phyloP scores from a whole-genome alignment of 768 basidiomycete species.

The Pleurotus eryngii region DNA sequence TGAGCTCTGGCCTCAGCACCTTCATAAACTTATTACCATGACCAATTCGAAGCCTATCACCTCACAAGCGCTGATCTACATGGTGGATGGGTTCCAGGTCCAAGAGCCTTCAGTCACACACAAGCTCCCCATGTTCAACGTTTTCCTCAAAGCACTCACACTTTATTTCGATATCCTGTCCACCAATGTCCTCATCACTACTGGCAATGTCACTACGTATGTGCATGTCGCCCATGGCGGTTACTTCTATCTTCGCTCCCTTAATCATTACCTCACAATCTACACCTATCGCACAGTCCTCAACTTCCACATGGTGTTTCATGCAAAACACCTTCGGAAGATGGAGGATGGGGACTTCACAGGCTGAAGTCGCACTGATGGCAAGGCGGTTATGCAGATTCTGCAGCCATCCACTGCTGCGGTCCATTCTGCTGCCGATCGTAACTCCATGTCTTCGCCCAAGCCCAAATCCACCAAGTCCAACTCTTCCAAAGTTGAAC shows the following conservation, averaged over 20 bases:
- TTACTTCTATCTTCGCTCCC: not conserved
- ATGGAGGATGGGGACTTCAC: not conserved
- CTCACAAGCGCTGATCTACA: not conserved
- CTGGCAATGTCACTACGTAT: too few relatives aligned
- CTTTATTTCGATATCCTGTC: too few relatives aligned
- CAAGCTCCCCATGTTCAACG: too few relatives aligned
- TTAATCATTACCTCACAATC: not conserved
- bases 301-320: slow-evolving; percentile 1
- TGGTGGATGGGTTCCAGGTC: not conserved
- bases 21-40: not conserved
- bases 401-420: not conserved
- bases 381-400: not conserved
- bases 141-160: too few relatives aligned
- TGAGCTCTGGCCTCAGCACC: not conserved
- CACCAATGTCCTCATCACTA: too few relatives aligned
- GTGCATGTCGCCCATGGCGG: not conserved
- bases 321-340: not conserved
- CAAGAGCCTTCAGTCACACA: too few relatives aligned
- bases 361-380: not conserved
- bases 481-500: not conserved
- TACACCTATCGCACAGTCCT: not conserved
- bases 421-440: not conserved
- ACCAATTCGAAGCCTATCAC: not conserved
- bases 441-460: too few relatives aligned
- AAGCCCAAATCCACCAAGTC: not conserved